phyloP scores from a whole-genome alignment of 2,329 filamentous ascomycete species.

The Exophiala calicioides region DNA sequence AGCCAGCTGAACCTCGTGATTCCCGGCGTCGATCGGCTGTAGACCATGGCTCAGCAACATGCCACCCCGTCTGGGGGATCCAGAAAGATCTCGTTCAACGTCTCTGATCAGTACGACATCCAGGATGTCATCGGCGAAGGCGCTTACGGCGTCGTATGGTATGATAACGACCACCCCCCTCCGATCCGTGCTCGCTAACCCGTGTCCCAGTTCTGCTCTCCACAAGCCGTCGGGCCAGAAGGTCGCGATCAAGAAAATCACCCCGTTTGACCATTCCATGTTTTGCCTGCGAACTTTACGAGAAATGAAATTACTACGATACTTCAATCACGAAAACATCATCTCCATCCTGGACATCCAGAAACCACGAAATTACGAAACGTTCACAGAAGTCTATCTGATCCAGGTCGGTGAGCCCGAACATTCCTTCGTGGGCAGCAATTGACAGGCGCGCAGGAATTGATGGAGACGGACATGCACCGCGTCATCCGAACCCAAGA shows the following conservation, averaged over 20 bases:
- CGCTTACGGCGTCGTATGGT: conserved; percentile 98
- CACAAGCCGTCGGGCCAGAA: conserved; percentile 98
- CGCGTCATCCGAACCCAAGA: conserved; percentile 98
- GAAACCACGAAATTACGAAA: conserved; percentile 93
- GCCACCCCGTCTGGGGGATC: conserved; percentile 60
- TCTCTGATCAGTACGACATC: conserved; percentile 99
- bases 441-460: too few relatives aligned
- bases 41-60: conserved; percentile 37
- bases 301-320: conserved; percentile 98
- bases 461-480: conserved; percentile 99
- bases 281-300: conserved; percentile 94
- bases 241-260: conserved; percentile 99
- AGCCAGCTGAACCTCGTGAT: too few relatives aligned
- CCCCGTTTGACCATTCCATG: conserved; percentile 98
- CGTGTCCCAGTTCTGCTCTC: conserved; percentile 73
- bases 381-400: conserved; percentile 96
- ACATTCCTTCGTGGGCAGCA: too few relatives aligned
- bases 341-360: conserved; percentile 99
- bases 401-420: conserved; percentile 70
- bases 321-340: conserved; percentile 99
- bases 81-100: conserved; percentile 98
- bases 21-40: too few relatives aligned
- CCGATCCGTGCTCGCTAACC: too few relatives aligned
- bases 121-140: conserved; percentile 99
- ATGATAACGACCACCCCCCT: too few relatives aligned